These are phyloP conservation scores for Globisporangium paroecandrum DNA, from an alignment of 352 stramenopile genomes.

Conservation along the genomic window DNA sequence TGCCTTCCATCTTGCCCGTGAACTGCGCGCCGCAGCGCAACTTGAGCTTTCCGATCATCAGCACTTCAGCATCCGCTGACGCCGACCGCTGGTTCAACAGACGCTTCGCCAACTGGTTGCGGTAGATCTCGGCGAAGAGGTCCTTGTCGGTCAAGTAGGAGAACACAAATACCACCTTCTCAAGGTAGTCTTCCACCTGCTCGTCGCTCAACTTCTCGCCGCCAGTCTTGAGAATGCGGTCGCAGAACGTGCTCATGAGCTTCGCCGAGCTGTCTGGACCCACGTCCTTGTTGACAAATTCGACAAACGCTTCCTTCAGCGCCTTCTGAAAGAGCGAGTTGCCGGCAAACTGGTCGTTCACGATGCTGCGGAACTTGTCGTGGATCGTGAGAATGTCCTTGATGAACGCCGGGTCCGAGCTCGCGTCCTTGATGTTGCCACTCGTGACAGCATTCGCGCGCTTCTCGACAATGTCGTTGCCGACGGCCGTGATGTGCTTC, in stretches of 20 bases:
- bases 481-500: slow-evolving; percentile 92
- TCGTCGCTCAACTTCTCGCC: slow-evolving; percentile 97
- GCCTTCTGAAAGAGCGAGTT: slow-evolving; percentile 99
- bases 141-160: slow-evolving; percentile 99
- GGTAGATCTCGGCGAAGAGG: slow-evolving; percentile 98
- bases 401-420: slow-evolving; percentile 95
- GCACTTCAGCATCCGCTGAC: slow-evolving; percentile 96
- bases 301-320: slow-evolving; percentile 99
- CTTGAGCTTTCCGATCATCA: slow-evolving; percentile 99
- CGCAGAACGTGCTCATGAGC: slow-evolving; percentile 99
- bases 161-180: slow-evolving; percentile 98
- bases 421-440: slow-evolving; percentile 91
- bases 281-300: slow-evolving; percentile 99
- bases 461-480: slow-evolving; percentile 87
- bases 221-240: slow-evolving; percentile 98
- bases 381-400: slow-evolving; percentile 97
- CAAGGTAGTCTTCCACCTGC: slow-evolving; percentile 96
- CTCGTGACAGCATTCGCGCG: slow-evolving; percentile 85
- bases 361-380: slow-evolving; percentile 97
- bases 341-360: slow-evolving; percentile 96
- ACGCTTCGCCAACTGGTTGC: slow-evolving; percentile 98
- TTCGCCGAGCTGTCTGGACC: slow-evolving; percentile 97
- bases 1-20: slow-evolving; percentile 99
- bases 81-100: slow-evolving; percentile 98
- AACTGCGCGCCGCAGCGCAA: slow-evolving; percentile 98